phyloP scores from a whole-genome alignment of 306 rosid genomes.

The Malus sieversii region DNA sequence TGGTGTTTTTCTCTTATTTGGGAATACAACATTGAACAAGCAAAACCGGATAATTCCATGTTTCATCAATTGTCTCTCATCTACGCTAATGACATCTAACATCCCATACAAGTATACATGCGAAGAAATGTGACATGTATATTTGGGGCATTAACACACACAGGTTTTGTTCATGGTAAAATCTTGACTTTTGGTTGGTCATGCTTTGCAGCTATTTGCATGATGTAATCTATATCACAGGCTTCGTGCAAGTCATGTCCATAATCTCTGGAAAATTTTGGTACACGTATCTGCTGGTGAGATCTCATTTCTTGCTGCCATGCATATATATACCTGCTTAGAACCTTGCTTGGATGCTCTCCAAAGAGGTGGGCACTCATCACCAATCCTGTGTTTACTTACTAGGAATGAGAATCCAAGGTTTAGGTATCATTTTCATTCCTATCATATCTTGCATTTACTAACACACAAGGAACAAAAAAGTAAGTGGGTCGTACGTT shows the following conservation, averaged over 20 bases:
- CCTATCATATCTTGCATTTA: not conserved
- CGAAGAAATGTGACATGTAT: not conserved
- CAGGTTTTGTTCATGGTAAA: not conserved
- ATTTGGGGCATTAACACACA: not conserved
- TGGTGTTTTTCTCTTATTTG: not conserved
- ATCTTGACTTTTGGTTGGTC: conserved; percentile 9
- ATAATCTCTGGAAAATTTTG: conserved; percentile 87
- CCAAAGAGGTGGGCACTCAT: conserved; percentile 2
- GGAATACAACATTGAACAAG: not conserved
- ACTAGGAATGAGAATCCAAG: not conserved
- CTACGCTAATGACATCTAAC: not conserved
- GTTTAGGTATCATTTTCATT: not conserved
- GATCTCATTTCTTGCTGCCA: conserved; percentile 16
- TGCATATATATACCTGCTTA: not conserved
- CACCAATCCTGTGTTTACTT: not conserved
- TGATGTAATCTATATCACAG: conserved; percentile 80
- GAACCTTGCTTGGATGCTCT: not conserved
- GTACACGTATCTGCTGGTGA: conserved; percentile 81
- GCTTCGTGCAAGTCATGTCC: conserved; percentile 91
- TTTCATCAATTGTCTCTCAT: not conserved
- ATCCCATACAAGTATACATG: not conserved
- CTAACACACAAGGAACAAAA: not conserved
- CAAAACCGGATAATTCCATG: not conserved
- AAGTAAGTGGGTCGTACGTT: not conserved
- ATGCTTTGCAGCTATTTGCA: conserved; percentile 66